Evolutionary conservation across 2,329 filamentous ascomycete genomes (phyloP), one percentile per base, ranked within the genome.

Genomic region (Paramyrothecium sp.): DNA sequence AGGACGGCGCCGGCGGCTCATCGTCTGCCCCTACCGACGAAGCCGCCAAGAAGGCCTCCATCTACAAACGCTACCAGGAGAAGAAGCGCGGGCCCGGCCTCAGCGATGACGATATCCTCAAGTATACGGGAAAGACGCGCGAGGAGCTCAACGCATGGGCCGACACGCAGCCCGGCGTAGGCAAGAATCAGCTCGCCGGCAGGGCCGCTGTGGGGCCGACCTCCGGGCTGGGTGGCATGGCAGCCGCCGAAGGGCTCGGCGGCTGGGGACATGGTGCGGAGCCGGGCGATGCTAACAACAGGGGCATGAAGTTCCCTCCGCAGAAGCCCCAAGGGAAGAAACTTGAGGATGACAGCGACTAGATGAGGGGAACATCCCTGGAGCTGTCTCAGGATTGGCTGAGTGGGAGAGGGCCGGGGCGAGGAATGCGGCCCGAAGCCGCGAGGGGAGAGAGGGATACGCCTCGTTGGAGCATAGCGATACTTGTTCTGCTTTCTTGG

Each of bases 91-190:
- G 66, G 50, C 54, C 57, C 12, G 62, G 65, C 21, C 68, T 74
- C 50, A 72, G 68, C 59, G 74, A 78, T 57, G 73, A 73, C 12
- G 75, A 76, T 58, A 61, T 78, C 26, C 53, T 67, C 26, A 76
- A 75, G 59, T 75, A 76, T 68, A 77, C 75, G 34, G 75, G 76
- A 63, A 77, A 71, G 61, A 64, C 63, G 30, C 69, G 71, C 44
- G 67, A 65, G 2, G 65, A 73, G 62, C 65, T 78, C 54, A 64
- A 67, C 21, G 34, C 63, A 2, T 77, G 75, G 75, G 70, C 71
- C n/a, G 71, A 71, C 22, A 65, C 64, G 3, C 63, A 68, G 23
- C 74, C 76, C 1, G 75, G 74, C 17, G 75, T 79, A 4, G 76
- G 67, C 38, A 72, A 68, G 54, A 76, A 78, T 55, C 73, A 75